These are phyloP conservation scores for Hypoxylon sp. DNA, from an alignment of 2,329 filamentous ascomycete species.

Conservation along the genomic window DNA sequence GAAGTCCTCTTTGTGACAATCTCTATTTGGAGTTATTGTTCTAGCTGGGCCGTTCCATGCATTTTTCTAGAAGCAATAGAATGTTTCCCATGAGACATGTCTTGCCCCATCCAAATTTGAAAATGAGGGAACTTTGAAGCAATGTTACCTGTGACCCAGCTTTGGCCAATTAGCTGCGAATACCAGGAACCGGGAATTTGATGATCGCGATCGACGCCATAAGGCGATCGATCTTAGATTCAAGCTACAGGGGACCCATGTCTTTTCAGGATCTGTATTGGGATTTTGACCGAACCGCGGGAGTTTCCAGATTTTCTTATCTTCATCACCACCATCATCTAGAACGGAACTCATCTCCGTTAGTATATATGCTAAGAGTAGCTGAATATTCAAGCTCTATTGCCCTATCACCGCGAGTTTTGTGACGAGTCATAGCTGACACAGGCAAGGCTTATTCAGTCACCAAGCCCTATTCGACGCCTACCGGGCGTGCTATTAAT, in stretches of 20 bases:
- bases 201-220: constrained; percentile 4
- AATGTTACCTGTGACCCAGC: neutral
- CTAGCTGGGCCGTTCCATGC: neutral
- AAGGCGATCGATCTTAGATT: neutral
- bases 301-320: neutral
- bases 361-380: neutral
- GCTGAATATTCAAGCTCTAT: neutral
- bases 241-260: constrained; percentile 12
- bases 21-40: neutral
- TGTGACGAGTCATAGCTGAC: neutral
- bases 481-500: neutral
- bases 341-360: neutral
- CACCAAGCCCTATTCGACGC: neutral
- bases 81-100: neutral
- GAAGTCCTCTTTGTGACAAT: neutral
- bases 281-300: neutral
- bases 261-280: neutral
- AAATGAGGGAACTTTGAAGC: constrained; percentile 3
- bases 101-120: neutral
- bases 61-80: constrained; percentile 9
- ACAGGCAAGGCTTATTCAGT: neutral
- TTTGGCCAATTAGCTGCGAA: constrained; percentile 11
- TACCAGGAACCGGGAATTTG: constrained; percentile 14
- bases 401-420: neutral
- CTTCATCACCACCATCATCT: neutral